These are phyloP conservation scores for Peronosclerospora sorghi DNA, from an alignment of 352 stramenopile genomes.

Conservation along the genomic window DNA sequence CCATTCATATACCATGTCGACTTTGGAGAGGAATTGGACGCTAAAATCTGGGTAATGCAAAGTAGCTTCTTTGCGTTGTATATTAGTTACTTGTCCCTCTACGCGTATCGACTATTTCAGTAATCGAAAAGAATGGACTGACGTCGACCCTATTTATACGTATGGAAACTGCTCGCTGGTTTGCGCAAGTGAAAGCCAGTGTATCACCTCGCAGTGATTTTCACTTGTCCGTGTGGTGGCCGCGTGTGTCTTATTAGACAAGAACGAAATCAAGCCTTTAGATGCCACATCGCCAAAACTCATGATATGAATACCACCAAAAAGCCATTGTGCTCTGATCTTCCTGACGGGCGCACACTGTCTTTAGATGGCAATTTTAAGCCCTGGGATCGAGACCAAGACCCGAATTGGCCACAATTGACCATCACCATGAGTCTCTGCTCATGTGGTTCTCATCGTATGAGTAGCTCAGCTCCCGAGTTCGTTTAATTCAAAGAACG, in stretches of 20 bases:
- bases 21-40: no score
- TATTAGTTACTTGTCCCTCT: no score
- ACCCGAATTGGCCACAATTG: constrained; percentile 50
- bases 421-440: constrained; percentile 39
- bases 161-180: no score
- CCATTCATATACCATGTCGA: no score
- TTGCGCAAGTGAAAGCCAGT: no score
- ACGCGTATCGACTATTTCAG: no score
- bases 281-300: constrained; percentile 30
- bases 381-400: constrained; percentile 43
- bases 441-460: constrained; percentile 53
- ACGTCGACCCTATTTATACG: no score
- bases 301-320: constrained; percentile 69
- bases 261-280: constrained; percentile 61
- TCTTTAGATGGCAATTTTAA: constrained; percentile 38
- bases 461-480: constrained; percentile 51
- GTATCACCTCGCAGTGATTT: not conserved
- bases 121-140: no score
- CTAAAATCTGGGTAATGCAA: no score
- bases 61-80: no score
- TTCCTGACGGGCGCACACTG: constrained; percentile 31
- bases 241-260: constrained; percentile 6
- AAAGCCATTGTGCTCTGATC: constrained; percentile 51
- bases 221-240: not conserved
- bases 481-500: constrained; percentile 73